These are phyloP conservation scores for Vicia faba DNA, from an alignment of 306 rosid species.

Conservation along the genomic window DNA sequence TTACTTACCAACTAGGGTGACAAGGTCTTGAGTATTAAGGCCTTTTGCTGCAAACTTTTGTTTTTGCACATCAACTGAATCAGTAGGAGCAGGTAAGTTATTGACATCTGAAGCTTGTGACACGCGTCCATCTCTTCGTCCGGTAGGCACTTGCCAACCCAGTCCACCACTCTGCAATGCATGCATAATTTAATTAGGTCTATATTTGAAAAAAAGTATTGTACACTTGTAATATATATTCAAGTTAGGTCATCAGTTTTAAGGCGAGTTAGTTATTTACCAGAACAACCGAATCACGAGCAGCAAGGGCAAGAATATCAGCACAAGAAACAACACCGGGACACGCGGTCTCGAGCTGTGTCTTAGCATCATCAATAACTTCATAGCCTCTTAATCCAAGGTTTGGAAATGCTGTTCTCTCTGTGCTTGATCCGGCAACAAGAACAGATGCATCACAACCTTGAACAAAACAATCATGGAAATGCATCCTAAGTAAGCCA, in stretches of 20 bases:
- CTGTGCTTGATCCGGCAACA: conserved; percentile 30
- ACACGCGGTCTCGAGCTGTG: conserved; percentile 51
- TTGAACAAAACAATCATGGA: conserved; percentile 56
- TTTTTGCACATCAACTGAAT: conserved; percentile 48
- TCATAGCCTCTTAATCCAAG: conserved; percentile 46
- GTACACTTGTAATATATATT: neutral
- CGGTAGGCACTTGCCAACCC: conserved; percentile 59
- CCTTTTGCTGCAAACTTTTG: conserved; percentile 50
- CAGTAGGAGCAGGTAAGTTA: conserved; percentile 44
- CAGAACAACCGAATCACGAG: conserved; percentile 58
- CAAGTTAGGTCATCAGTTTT: neutral
- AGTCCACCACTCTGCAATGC: conserved; percentile 47
- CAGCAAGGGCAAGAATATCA: conserved; percentile 56
- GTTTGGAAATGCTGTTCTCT: conserved; percentile 37
- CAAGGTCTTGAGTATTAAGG: conserved; percentile 61
- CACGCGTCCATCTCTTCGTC: conserved; percentile 59
- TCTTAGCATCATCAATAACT: conserved; percentile 53
- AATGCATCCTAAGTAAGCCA: conserved; percentile 50
- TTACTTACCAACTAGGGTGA: conserved; percentile 60
- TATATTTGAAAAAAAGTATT: neutral
- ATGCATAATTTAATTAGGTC: neutral
- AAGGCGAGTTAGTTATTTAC: conserved; percentile 28
- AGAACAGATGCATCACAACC: conserved; percentile 59
- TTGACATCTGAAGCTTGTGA: conserved; percentile 50
- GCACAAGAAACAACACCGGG: conserved; percentile 63